phyloP scores from a whole-genome alignment of 2,329 filamentous ascomycete species.

The Dactylellina drechsleri region DNA sequence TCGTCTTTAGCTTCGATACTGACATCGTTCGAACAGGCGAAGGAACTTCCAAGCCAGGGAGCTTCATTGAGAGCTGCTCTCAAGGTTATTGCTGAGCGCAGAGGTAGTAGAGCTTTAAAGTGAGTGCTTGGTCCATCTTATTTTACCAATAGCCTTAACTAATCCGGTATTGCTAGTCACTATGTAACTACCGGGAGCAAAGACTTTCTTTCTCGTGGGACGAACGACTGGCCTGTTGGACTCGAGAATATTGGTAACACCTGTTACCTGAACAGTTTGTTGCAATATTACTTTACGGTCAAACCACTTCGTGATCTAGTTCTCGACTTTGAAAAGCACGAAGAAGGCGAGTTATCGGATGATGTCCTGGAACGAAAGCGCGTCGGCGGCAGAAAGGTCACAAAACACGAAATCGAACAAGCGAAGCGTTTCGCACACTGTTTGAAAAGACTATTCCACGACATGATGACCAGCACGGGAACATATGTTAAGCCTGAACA shows the following conservation, averaged over 20 bases:
- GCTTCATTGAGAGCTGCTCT: constrained; percentile 56
- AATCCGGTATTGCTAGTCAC: constrained; percentile 9
- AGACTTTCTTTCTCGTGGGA: constrained; percentile 28
- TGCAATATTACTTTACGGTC: constrained; percentile 94
- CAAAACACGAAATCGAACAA: constrained; percentile 68
- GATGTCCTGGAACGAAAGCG: constrained; percentile 73
- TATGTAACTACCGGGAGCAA: constrained; percentile 43
- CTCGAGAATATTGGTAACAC: constrained; percentile 96
- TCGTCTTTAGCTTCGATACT: background rate
- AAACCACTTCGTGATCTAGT: constrained; percentile 82
- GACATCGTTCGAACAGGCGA: constrained; percentile 60
- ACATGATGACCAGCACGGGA: constrained; percentile 73
- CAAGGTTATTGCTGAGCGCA: constrained; percentile 56
- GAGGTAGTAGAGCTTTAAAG: constrained; percentile 55
- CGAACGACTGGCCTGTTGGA: constrained; percentile 76
- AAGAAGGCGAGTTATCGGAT: constrained; percentile 72
- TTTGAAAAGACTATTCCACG: constrained; percentile 75
- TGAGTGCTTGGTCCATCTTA: constrained; percentile 6
- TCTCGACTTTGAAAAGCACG: constrained; percentile 76
- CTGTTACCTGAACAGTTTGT: constrained; percentile 94
- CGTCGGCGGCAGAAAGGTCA: constrained; percentile 78
- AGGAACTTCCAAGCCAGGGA: constrained; percentile 56
- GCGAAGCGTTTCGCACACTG: constrained; percentile 81
- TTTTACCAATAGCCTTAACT: too few relatives aligned
- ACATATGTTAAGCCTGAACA: constrained; percentile 76